Base-by-base conservation (phyloP, 257 asterid genomes). In the Coffea eugenioides region DNA sequence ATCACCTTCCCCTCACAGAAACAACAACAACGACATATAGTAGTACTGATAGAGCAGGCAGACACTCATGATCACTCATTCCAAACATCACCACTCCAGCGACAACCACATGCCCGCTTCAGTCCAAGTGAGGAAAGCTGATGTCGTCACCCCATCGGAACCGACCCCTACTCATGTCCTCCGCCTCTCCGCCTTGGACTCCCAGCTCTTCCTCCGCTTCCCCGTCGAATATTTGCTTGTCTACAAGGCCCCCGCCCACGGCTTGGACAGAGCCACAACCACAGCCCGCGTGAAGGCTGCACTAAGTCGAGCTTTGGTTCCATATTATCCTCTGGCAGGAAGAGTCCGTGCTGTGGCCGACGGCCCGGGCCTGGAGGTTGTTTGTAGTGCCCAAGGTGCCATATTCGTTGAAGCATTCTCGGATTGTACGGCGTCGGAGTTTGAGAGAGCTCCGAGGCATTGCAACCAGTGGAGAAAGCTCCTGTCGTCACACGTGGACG, bases 281-380 rank as follows among this genome's bases (percentile, higher is more conserved):
- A 27, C 74, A 0, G 81, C 78, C n/a, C 86, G 83, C 5, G 46
- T 91, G 11, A 91, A 90, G 80, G 54, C 89, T 5, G 90, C 90
- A 6, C 73, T 92, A 75, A 83, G 85, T 51, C 85, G 82, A 74
- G 90, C 89, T 56, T 80, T 92, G 18, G 88, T 90, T 39, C 96
- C 92, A 1, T 92, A 92, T 83, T 92, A 91, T 6, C 97, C 97
- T 1, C 83, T 92, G 0, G 92, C 96, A 0, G 97, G 97, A 1
- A 70, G 94, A 75, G 93, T 91, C 8, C 80, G 93, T 54, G 15
- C 71, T n/a, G 83, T 90, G 83, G 18, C 90, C 31, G 92, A 90
- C 6, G 89, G 90, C 21, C 34, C 73, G 43, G 96, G 93, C 25
- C 87, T 92, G 1, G 96, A 92, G 79, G 96, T 92, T 12, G 86